Evolutionary conservation across 2,329 filamentous ascomycete species (phyloP).

Genomic region (Sclerotinia nivalis): DNA sequence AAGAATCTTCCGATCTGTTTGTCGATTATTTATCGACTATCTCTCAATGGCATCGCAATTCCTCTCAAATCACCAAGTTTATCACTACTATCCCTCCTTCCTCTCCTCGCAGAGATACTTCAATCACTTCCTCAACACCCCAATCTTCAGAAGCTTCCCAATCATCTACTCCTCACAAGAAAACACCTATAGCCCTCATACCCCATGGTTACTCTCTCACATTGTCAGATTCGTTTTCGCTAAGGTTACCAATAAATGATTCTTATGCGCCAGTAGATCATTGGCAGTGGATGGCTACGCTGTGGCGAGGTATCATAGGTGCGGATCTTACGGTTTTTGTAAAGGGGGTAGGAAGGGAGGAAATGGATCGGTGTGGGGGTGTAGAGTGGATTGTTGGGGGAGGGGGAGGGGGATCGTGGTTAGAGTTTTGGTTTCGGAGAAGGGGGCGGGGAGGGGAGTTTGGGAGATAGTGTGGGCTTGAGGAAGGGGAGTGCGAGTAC

Average conservation of each 20-base stretch:
- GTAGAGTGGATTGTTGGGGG: constrained; percentile 59
- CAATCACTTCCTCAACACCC: neutral
- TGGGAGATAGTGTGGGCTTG: constrained; percentile 81
- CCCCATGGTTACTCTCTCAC: constrained; percentile 78
- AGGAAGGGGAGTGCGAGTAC: constrained; percentile 34
- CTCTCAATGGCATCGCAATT: constrained; percentile 73
- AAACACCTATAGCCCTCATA: constrained; percentile 71
- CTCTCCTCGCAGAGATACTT: constrained; percentile 5
- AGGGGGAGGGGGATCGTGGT: constrained; percentile 56
- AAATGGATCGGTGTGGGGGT: constrained; percentile 46
- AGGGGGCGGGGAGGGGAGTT: constrained; percentile 59
- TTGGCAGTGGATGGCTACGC: constrained; percentile 95
- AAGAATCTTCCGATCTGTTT: constrained; percentile 44
- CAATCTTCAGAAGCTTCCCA: constrained; percentile 3
- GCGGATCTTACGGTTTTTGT: constrained; percentile 78
- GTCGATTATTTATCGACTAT: constrained; percentile 67
- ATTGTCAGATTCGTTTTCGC: constrained; percentile 73
- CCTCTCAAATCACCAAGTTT: constrained; percentile 65
- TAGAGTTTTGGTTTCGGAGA: constrained; percentile 45
- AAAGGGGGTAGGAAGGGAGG: constrained; percentile 41
- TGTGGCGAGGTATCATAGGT: constrained; percentile 85
- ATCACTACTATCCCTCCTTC: constrained; percentile 46
- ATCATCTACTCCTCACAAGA: constrained; percentile 32
- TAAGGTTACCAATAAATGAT: constrained; percentile 72
- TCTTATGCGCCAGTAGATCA: constrained; percentile 82